Evolutionary conservation across 305 asterid genomes (phyloP).

Genomic region (Stenogyne calaminthoides): DNA sequence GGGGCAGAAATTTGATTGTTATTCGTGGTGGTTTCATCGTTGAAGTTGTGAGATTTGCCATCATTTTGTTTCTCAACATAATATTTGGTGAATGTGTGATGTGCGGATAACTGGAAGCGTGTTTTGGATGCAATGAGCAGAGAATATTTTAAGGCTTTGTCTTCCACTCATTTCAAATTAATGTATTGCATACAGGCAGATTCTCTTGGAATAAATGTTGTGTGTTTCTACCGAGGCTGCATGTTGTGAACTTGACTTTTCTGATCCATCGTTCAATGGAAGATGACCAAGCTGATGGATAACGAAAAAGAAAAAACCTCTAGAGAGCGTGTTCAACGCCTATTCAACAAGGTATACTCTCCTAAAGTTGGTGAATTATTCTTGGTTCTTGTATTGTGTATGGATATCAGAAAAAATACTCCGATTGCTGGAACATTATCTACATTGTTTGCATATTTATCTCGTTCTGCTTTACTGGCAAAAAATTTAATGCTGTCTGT

Average conservation of each 20-base stretch:
- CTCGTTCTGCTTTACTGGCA: constrained; percentile 7
- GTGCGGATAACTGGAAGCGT: not conserved
- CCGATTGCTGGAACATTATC: not conserved
- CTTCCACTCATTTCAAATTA: too few relatives aligned
- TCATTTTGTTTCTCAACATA: not conserved
- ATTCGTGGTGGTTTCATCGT: not conserved
- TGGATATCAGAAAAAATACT: not conserved
- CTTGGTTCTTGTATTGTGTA: not conserved
- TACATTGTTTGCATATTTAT: not conserved
- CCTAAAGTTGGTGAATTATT: not conserved
- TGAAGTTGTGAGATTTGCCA: not conserved
- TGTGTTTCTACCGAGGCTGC: constrained; percentile 23
- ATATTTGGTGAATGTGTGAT: not conserved
- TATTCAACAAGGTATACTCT: constrained; percentile 70
- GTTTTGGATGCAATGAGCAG: not conserved
- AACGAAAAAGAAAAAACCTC: constrained; percentile 50
- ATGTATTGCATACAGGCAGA: not conserved
- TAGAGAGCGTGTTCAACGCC: constrained; percentile 68
- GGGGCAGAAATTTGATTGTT: not conserved
- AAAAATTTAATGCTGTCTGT: not conserved
- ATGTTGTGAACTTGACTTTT: constrained; percentile 26
- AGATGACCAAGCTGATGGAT: constrained; percentile 78
- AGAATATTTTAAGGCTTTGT: too few relatives aligned
- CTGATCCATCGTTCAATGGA: constrained; percentile 47
- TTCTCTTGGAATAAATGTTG: constrained; percentile 36